These are phyloP conservation scores for Adenanthera pavonina DNA, from an alignment of 306 rosid species.

Conservation along the genomic window DNA sequence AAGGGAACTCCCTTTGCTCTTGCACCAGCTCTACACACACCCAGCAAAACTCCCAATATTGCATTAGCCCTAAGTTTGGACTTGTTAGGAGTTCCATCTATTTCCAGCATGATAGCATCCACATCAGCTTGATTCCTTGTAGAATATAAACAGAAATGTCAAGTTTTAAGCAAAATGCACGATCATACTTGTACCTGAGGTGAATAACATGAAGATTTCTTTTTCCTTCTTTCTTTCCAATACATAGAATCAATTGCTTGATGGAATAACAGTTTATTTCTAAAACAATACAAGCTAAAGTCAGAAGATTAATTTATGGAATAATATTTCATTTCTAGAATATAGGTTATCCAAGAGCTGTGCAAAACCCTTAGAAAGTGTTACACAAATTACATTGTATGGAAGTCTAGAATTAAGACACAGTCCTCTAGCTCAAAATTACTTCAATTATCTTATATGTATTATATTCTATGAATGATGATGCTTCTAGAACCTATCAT, in stretches of 20 bases:
- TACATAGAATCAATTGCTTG: not conserved
- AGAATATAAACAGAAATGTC: slow-evolving; percentile 32
- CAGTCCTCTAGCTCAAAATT: slow-evolving; percentile 18
- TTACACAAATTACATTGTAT: not conserved
- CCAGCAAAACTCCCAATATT: slow-evolving; percentile 89
- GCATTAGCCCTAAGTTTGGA: slow-evolving; percentile 98
- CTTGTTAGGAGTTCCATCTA: slow-evolving; percentile 97
- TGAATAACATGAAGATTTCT: slow-evolving; percentile 9
- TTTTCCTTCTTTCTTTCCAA: not conserved
- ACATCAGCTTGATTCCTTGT: slow-evolving; percentile 86
- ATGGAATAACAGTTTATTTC: not conserved
- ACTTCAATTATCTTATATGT: slow-evolving; percentile 8
- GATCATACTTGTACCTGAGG: slow-evolving; percentile 2
- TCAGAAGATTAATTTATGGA: not conserved
- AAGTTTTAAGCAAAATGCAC: slow-evolving; percentile 35
- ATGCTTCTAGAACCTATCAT: slow-evolving; percentile 11
- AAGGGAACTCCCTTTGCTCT: slow-evolving; percentile 93
- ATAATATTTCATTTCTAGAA: slow-evolving; percentile 1
- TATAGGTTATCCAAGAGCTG: slow-evolving; percentile 17
- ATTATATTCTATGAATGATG: not conserved
- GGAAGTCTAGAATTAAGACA: slow-evolving; percentile 1
- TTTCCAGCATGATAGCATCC: slow-evolving; percentile 91
- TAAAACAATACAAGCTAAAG: not conserved
- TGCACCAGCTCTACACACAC: slow-evolving; percentile 96
- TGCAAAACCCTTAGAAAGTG: slow-evolving; percentile 25